phyloP scores from a whole-genome alignment of 306 rosid species.

The Casuarina equisetifolia region DNA sequence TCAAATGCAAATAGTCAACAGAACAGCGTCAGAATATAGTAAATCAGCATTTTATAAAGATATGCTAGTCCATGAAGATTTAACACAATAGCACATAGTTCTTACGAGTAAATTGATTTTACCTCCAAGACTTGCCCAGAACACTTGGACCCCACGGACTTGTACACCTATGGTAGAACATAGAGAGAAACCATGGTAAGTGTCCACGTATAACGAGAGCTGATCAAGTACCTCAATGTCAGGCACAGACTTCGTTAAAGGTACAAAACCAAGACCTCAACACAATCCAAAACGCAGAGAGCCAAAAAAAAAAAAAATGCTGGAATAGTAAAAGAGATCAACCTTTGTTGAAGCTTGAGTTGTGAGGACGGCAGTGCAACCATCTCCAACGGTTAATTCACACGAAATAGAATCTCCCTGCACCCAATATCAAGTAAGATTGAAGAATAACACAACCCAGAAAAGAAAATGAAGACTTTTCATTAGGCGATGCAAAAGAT shows the following conservation, averaged over 20 bases:
- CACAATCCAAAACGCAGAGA: constrained; percentile 3
- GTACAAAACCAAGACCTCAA: constrained; percentile 7
- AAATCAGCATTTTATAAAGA: not conserved
- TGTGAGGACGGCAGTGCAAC: constrained; percentile 68
- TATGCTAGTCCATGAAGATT: not conserved
- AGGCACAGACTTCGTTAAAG: not conserved
- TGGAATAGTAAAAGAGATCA: not conserved
- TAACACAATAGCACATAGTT: not conserved
- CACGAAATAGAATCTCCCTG: constrained; percentile 79
- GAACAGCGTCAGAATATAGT: not conserved
- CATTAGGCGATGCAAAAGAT: not conserved
- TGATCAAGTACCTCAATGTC: not conserved
- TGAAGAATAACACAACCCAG: not conserved
- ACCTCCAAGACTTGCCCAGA: constrained; percentile 81
- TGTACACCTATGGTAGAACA: constrained; percentile 62
- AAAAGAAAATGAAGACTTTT: not conserved
- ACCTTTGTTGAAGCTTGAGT: constrained; percentile 99
- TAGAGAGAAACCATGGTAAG: constrained; percentile 17
- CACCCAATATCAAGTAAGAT: constrained; percentile 18
- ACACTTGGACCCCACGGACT: constrained; percentile 64
- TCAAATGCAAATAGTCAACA: not conserved
- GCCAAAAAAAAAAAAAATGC: constrained; percentile 11
- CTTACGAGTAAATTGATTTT: constrained; percentile 1
- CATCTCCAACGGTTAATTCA: constrained; percentile 55
- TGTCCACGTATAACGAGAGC: constrained; percentile 11